phyloP scores from a whole-genome alignment of 2,329 filamentous ascomycete species.

The Pleoardoris graminearum region DNA sequence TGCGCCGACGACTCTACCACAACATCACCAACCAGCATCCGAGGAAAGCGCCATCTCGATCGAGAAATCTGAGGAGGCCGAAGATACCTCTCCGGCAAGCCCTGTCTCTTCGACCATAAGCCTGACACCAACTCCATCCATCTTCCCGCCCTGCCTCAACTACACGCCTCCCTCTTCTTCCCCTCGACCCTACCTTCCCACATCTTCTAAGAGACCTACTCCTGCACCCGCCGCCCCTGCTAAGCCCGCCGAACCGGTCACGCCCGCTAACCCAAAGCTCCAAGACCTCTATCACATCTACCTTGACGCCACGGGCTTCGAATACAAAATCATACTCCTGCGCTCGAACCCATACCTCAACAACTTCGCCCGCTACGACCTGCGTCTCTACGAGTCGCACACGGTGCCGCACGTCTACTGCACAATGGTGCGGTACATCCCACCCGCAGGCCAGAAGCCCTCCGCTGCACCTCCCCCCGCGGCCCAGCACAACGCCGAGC shows the following conservation, averaged over 20 bases:
- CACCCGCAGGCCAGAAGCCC: conserved; percentile 10
- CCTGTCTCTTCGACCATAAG: neutral
- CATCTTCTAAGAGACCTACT: conserved; percentile 1
- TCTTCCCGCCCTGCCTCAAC: conserved; percentile 3
- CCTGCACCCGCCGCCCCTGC: conserved; percentile 2
- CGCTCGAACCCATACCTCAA: conserved; percentile 55
- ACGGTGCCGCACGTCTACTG: conserved; percentile 37
- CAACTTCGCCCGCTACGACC: conserved; percentile 58
- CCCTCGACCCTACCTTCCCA: neutral
- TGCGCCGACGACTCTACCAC: neutral
- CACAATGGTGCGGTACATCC: conserved; percentile 31
- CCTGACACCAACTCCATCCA: neutral
- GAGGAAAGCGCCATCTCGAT: neutral
- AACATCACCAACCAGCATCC: neutral
- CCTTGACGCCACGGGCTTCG: conserved; percentile 63
- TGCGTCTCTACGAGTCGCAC: conserved; percentile 41
- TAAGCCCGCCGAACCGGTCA: neutral
- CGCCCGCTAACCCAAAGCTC: conserved; percentile 32
- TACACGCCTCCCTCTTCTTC: neutral
- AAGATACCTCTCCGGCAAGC: neutral
- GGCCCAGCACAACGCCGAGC: too few species aligned
- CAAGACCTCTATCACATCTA: conserved; percentile 63
- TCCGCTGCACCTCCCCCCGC: too few species aligned
- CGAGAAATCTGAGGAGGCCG: neutral
- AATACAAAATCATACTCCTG: conserved; percentile 65